Percentiles rank a stretch among this genome's conserved stretches.
These are phyloP conservation scores for Neurospora sp. DNA, from an alignment of 495 filamentous ascomycete species.

Conservation along the genomic window DNA sequence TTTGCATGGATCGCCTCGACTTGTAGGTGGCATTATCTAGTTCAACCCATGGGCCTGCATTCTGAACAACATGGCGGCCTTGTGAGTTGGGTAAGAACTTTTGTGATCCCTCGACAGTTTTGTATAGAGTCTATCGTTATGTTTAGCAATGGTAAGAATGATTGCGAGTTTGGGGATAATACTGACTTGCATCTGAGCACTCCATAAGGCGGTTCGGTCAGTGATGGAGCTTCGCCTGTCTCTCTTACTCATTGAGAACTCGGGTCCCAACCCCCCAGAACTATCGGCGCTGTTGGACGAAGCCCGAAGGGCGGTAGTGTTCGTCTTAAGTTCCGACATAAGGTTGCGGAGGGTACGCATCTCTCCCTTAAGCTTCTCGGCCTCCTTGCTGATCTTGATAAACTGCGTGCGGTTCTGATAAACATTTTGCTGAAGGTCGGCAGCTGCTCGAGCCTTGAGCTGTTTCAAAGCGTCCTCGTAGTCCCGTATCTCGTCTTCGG, in stretches of 20 bases:
- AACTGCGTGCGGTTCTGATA: slow-evolving; percentile 98
- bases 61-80: slow-evolving; percentile 82
- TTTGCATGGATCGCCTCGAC: slow-evolving; percentile 68
- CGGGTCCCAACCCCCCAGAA: slow-evolving; percentile 15
- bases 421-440: slow-evolving; percentile 89
- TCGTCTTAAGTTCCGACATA: slow-evolving; percentile 74
- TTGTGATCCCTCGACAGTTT: slow-evolving; percentile 89
- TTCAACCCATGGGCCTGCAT: slow-evolving; percentile 88
- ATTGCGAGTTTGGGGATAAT: background rate
- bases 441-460: slow-evolving; percentile 71
- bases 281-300: slow-evolving; percentile 38
- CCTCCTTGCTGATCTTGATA: slow-evolving; percentile 98
- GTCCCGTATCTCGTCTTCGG: slow-evolving; percentile 84
- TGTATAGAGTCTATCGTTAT: slow-evolving; percentile 57
- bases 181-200: slow-evolving; percentile 59
- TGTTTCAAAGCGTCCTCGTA: slow-evolving; percentile 69
- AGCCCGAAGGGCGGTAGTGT: slow-evolving; percentile 64
- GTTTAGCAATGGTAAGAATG: background rate
- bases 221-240: slow-evolving; percentile 77
- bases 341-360: slow-evolving; percentile 83
- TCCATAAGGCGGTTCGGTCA: slow-evolving; percentile 94
- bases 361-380: slow-evolving; percentile 91
- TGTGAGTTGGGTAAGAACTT: slow-evolving; percentile 89
- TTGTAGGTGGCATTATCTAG: slow-evolving; percentile 97
- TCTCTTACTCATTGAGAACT: slow-evolving; percentile 48